phyloP scores from a whole-genome alignment of 805 yeast genomes.

The Ogataea dorogensis region DNA sequence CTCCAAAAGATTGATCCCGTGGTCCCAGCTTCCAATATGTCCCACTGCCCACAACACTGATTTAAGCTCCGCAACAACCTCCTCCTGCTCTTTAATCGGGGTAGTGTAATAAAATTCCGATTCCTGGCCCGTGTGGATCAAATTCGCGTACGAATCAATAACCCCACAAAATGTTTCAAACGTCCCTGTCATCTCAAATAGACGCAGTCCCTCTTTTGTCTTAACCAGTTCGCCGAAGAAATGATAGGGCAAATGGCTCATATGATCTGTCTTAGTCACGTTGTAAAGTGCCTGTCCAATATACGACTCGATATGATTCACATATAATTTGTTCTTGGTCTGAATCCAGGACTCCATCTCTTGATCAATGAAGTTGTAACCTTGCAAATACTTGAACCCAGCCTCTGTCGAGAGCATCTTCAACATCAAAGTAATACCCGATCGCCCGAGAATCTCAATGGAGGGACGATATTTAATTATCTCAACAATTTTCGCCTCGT shows the following conservation, averaged over 20 bases:
- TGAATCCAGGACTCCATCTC: slow-evolving; percentile 71
- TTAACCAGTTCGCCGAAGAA: slow-evolving; percentile 79
- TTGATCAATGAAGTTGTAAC: slow-evolving; percentile 55
- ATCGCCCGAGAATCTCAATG: slow-evolving; percentile 35
- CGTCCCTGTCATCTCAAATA: slow-evolving; percentile 41
- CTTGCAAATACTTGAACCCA: slow-evolving; percentile 68
- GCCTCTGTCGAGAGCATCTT: slow-evolving; percentile 60
- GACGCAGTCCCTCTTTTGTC: slow-evolving; percentile 74
- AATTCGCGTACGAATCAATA: slow-evolving; percentile 18
- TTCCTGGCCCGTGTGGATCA: slow-evolving; percentile 21
- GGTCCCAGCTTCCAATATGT: slow-evolving; percentile 67
- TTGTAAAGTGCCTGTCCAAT: slow-evolving; percentile 27
- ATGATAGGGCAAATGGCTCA: slow-evolving; percentile 50
- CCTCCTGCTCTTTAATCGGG: slow-evolving; percentile 31
- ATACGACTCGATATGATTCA: slow-evolving; percentile 44
- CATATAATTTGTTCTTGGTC: slow-evolving; percentile 45
- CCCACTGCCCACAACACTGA: slow-evolving; percentile 88
- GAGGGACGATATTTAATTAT: slow-evolving; percentile 58
- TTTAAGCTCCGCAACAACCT: slow-evolving; percentile 49
- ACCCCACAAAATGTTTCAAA: slow-evolving; percentile 24
- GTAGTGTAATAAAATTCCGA: slow-evolving; percentile 20
- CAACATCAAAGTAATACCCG: slow-evolving; percentile 50
- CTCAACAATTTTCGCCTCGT: slow-evolving; percentile 43
- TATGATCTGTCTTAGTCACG: slow-evolving; percentile 6
- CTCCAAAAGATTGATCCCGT: slow-evolving; percentile 64